phyloP scores from a whole-genome alignment of 345 rosid genomes.

The Arabidopsis arenosa region DNA sequence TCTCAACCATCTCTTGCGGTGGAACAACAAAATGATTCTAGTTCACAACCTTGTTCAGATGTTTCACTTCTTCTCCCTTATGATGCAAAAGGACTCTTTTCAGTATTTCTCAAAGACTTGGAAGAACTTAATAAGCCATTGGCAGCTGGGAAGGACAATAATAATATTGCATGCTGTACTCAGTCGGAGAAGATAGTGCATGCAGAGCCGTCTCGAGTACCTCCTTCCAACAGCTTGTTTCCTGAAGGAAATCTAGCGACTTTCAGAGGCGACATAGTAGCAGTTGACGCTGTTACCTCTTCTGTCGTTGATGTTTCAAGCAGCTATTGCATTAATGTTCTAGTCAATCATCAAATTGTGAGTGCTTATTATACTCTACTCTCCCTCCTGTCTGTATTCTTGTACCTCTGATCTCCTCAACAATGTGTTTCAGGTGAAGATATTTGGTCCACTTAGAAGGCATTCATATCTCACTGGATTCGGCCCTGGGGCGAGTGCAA shows the following conservation, averaged over 20 bases:
- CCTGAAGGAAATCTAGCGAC: constrained; percentile 65
- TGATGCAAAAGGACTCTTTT: constrained; percentile 48
- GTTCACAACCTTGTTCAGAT: constrained; percentile 50
- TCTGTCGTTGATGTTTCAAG: constrained; percentile 36
- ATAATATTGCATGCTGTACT: constrained; percentile 38
- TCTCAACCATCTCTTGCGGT: constrained; percentile 36
- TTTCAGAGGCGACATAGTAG: constrained; percentile 62
- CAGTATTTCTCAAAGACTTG: constrained; percentile 49
- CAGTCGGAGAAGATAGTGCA: constrained; percentile 27
- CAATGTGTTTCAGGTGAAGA: constrained; percentile 58
- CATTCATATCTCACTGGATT: constrained; percentile 69
- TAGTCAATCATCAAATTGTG: constrained; percentile 62
- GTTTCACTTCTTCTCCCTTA: constrained; percentile 59
- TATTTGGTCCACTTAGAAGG: constrained; percentile 62
- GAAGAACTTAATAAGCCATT: constrained; percentile 43
- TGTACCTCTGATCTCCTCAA: constrained; percentile 31
- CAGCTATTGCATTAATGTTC: constrained; percentile 56
- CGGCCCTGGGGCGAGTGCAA: constrained; percentile 68
- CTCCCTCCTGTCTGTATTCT: constrained; percentile 19
- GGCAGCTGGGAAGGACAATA: constrained; percentile 39
- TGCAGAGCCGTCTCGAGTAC: constrained; percentile 37
- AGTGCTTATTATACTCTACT: constrained; percentile 36
- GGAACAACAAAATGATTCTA: constrained; percentile 33
- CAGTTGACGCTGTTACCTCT: constrained; percentile 52
- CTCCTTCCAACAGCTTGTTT: constrained; percentile 51